A percentile compares a stretch with the other conserved stretches of the same genome.
Evolutionary conservation across 139 green algal species (phyloP).

Genomic region (Picochlorum costavermella): DNA sequence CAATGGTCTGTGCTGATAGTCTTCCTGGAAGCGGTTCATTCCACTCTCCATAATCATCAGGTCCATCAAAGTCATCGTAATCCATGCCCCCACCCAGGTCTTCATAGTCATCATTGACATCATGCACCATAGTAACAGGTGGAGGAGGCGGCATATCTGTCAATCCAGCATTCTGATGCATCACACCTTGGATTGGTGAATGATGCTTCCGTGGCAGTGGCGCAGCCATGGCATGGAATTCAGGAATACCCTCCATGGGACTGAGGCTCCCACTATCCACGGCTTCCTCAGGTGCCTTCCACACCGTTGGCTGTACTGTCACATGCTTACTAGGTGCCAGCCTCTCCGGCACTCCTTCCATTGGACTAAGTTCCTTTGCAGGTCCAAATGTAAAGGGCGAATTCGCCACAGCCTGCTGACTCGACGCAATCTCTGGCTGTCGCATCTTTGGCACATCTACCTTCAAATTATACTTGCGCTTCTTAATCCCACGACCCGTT

Average conservation of each 20-base stretch:
- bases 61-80: conserved; percentile 4
- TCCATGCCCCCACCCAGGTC: conserved; percentile 6
- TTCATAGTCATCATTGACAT: background rate
- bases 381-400: background rate
- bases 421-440: background rate
- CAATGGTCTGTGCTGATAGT: background rate
- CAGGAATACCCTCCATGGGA: conserved; percentile 4
- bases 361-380: background rate
- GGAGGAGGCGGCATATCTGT: background rate
- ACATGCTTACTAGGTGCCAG: background rate
- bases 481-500: conserved; percentile 1
- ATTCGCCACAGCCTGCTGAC: background rate
- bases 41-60: background rate
- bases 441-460: background rate
- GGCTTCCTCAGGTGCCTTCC: background rate
- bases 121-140: background rate
- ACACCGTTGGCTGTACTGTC: background rate
- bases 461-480: conserved; percentile 2
- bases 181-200: background rate
- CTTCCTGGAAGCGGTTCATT: background rate
- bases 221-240: background rate
- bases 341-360: conserved; percentile 2
- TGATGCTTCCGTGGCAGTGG: background rate
- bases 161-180: background rate
- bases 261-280: background rate